Evolutionary conservation across 768 basidiomycete genomes (phyloP), one percentile per base, ranked within the genome.

Genomic region (Boletus eberwhitei): DNA sequence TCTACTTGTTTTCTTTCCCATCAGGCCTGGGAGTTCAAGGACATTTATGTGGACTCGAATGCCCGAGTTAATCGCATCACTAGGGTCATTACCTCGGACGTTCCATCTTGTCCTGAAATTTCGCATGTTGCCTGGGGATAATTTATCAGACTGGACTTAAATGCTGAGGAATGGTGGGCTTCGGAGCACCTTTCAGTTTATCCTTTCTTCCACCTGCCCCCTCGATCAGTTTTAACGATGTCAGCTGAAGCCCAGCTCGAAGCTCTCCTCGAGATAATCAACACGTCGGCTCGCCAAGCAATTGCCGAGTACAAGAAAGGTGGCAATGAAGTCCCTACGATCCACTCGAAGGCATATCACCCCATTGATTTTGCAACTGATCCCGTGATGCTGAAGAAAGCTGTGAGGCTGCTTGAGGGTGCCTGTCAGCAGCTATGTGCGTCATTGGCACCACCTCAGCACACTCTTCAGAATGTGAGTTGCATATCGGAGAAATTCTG

Each of bases 221-320:
- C 8, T 32, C 22, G 19, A 35, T 35, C 17, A 17, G 3, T n/a
- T 39, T 16, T 19, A 40, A 45, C 38, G 3, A 64, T 65, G 63
- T 65, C 64, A 19, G 58, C 44, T 11, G 66, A 65, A 57, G 57
- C 59, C n/a, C 65, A 73, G 19, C 62, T 73, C 32, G 57, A 62
- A 48, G 63, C 64, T 2, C 64, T 73, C 43, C 64, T 73, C 39
- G 61, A 58, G 8, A 68, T 73, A 19, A 69, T 73, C 57, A 67
- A 63, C 35, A 52, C 55, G 2, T 61, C 73, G 12, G 62, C 70
- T 21, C 64, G 59, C 11, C 59, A 65, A 46, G 61, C 61, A 12
- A 65, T 68, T 16, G 47, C 51, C 14, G 64, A 62, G 34, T 69
- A 68, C 57, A 68, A 63, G 46, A 67, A 67, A 29, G 54, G 45